Evolutionary conservation across 139 green algal genomes (phyloP).

Genomic region (Coelastrella sp.): DNA sequence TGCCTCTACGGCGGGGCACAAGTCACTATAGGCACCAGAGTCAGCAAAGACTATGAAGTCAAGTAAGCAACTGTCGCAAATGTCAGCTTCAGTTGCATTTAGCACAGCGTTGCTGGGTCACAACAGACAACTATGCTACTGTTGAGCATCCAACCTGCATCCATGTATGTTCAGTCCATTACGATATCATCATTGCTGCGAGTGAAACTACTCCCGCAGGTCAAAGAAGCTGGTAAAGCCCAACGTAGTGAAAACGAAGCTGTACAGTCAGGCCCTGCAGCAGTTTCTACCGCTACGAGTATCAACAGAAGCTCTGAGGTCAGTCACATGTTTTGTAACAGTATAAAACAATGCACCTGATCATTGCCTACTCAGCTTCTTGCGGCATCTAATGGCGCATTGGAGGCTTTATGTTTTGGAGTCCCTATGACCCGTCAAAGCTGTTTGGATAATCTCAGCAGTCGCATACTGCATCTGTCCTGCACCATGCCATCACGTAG

Average conservation of each 20-base stretch:
- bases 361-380: background rate
- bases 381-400: background rate
- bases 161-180: too few relatives aligned
- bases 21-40: constrained; percentile 82
- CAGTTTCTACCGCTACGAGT: constrained; percentile 75
- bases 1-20: constrained; percentile 82
- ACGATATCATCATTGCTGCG: background rate
- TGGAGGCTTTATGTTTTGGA: background rate
- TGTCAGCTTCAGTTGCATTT: background rate
- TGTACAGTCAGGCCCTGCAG: constrained; percentile 84
- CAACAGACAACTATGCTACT: background rate
- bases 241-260: constrained; percentile 80
- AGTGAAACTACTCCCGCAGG: background rate
- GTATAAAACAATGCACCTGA: background rate
- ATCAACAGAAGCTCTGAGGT: constrained; percentile 84
- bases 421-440: too few relatives aligned
- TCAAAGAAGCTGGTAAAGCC: constrained; percentile 71
- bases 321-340: background rate
- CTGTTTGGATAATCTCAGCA: too few relatives aligned
- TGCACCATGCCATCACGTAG: too few relatives aligned
- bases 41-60: constrained; percentile 89
- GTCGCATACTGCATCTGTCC: too few relatives aligned
- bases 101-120: background rate
- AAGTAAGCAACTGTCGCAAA: constrained; percentile 64
- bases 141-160: background rate